Conservation (phyloP, 2,329 filamentous ascomycete genomes). For the Fusarium compactum region DNA sequence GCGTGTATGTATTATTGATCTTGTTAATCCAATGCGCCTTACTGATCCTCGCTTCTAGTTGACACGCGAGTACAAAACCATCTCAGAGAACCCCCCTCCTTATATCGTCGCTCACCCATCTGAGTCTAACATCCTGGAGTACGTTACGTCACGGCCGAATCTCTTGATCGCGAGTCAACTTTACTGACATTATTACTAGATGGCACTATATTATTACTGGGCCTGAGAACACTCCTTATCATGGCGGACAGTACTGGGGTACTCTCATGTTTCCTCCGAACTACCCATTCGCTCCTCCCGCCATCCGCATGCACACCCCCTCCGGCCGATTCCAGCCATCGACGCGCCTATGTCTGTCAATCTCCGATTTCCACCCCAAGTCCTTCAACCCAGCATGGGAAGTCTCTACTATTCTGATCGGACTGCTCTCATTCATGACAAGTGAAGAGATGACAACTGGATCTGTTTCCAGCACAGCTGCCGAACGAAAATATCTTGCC, state of each 20-base stretch:
- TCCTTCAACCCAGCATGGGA: conserved; percentile 99
- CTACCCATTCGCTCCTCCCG: conserved; percentile 96
- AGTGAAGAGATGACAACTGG: conserved; percentile 99
- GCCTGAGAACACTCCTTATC: conserved; percentile 92
- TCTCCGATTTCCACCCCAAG: conserved; percentile 97
- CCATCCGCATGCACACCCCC: conserved; percentile 99
- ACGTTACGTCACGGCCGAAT: conserved; percentile 47
- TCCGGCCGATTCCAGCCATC: conserved; percentile 95
- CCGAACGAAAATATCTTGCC: conserved; percentile 83
- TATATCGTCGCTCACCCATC: conserved; percentile 92
- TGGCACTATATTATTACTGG: conserved; percentile 98
- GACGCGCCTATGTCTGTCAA: conserved; percentile 91
- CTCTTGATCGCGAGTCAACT: neutral
- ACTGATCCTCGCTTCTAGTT: conserved; percentile 57
- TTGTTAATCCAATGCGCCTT: neutral
- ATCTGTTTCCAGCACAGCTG: conserved; percentile 79
- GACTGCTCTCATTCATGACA: conserved; percentile 97
- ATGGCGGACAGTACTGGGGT: conserved; percentile 97
- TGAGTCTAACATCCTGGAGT: conserved; percentile 92
- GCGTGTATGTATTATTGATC: conserved; percentile 64
- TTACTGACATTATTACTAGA: conserved; percentile 56
- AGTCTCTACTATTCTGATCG: conserved; percentile 94
- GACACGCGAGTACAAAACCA: conserved; percentile 72
- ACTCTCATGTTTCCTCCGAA: conserved; percentile 94
- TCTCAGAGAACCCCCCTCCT: conserved; percentile 81